These are phyloP conservation scores for Casuarina cunninghamiana DNA, from an alignment of 306 rosid genomes.

Conservation along the genomic window DNA sequence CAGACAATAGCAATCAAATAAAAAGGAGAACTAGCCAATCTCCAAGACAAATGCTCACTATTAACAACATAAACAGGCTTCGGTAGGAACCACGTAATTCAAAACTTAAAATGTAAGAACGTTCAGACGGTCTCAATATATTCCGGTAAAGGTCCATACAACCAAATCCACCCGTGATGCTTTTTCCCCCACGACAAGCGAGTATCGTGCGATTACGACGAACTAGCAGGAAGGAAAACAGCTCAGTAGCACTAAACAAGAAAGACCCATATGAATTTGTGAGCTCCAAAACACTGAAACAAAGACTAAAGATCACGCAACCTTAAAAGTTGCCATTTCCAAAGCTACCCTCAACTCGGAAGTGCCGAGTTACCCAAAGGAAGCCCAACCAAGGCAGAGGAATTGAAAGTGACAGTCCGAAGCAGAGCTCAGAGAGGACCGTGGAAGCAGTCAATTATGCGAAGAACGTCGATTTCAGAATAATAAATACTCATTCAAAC, in stretches of 20 bases:
- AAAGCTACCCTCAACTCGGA: constrained; percentile 54
- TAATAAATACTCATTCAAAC: constrained; percentile 74
- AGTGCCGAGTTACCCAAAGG: constrained; percentile 56
- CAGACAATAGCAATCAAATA: background rate
- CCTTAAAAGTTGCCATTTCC: constrained; percentile 75
- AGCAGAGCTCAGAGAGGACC: constrained; percentile 52
- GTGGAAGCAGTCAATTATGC: constrained; percentile 54
- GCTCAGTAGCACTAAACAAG: constrained; percentile 18
- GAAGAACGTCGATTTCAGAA: constrained; percentile 68
- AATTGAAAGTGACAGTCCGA: constrained; percentile 50
- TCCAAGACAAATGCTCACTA: background rate
- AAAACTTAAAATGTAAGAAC: constrained; percentile 28
- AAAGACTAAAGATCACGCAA: constrained; percentile 48
- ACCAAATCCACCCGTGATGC: no score
- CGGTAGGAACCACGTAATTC: constrained; percentile 23
- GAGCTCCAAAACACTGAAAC: constrained; percentile 36
- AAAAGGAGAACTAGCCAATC: constrained; percentile 7
- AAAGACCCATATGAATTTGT: constrained; percentile 34
- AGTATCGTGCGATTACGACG: constrained; percentile 9
- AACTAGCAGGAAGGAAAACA: constrained; percentile 14
- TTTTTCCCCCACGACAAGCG: constrained; percentile 12
- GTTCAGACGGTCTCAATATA: constrained; percentile 11
- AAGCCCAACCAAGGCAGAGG: constrained; percentile 55
- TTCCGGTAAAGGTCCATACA: background rate
- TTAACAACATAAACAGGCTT: constrained; percentile 20